Evolutionary conservation across 352 stramenopile genomes (phyloP).

Genomic region (Phytophthora crassamura): DNA sequence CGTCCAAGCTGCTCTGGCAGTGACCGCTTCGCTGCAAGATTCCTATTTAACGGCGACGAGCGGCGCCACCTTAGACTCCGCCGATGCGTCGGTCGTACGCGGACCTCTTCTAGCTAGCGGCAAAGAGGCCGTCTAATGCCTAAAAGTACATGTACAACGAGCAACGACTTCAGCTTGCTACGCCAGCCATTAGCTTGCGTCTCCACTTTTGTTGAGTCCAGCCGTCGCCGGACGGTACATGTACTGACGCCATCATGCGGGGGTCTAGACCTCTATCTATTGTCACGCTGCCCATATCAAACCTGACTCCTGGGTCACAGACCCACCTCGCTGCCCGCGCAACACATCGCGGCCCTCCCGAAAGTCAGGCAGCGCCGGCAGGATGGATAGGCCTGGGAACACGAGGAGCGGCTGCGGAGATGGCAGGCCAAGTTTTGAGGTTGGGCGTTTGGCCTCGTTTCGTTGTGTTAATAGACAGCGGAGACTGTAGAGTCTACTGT

Average conservation of each 20-base stretch:
- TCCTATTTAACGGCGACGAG: slow-evolving; percentile 32
- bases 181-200: neutral
- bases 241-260: slow-evolving; percentile 26
- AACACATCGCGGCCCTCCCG: slow-evolving; percentile 21
- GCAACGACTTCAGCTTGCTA: neutral
- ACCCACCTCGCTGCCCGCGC: neutral
- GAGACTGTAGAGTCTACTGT: too few species aligned
- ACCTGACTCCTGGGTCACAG: too few species aligned
- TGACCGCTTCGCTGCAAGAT: slow-evolving; percentile 12
- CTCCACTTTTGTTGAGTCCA: neutral
- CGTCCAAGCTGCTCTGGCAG: slow-evolving; percentile 22
- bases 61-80: slow-evolving; percentile 8
- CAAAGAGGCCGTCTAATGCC: slow-evolving; percentile 7
- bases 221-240: neutral
- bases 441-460: slow-evolving; percentile 21
- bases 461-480: slow-evolving; percentile 16
- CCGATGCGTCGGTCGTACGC: slow-evolving; percentile 6
- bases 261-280: slow-evolving; percentile 1
- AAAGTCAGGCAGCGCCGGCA: slow-evolving; percentile 26
- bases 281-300: slow-evolving; percentile 6
- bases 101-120: slow-evolving; percentile 6
- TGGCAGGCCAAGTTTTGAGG: neutral
- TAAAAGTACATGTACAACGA: slow-evolving; percentile 12
- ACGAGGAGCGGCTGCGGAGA: neutral
- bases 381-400: slow-evolving; percentile 23